Evolutionary conservation across 2,329 filamentous ascomycete species (phyloP), one percentile per base, ranked within the genome.

Genomic region (Cercospora brassicicola): DNA sequence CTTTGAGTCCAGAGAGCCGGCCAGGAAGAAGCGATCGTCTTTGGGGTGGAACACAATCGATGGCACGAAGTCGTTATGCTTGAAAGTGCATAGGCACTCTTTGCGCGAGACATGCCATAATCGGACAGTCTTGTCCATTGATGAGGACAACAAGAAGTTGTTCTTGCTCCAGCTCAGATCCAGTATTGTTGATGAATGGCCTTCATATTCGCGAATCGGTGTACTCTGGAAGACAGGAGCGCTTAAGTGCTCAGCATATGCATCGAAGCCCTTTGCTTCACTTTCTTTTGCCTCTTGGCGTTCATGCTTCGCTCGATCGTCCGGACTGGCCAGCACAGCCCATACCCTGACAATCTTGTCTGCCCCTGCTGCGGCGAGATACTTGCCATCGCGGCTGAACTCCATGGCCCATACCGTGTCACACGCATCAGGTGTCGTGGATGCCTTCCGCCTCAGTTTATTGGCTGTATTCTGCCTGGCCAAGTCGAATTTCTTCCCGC

Each of bases 141-240:
- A 97, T 0, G 94, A 96, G 3, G 94, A 97, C 15, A 99, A 84
- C 30, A 99, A 81, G 74, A 99, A 99, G 78, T 96, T 97, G 80
- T 99, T 99, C 84, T 98, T 99, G 82, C 94, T 98, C 95, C 95
- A 99, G 78, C 92, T 96, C 68, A 99, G 79, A 77, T 97, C 94
- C 71, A 99, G 82, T 5, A 99, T 89, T 73, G 96, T 94, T 15
- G 91, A 90, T 0, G 88, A 90, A 77, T 99, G 95, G 4, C 93
- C 94, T 64, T 86, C 82, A 72, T 95, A 97, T 76, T 97, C 91
- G 65, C 90, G 87, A 9, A 92, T 79, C 0, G 94, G 92, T 75
- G 91, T 91, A 60, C 88, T 87, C 71, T 89, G 88, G 77, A 99
- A 98, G 0, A 99, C 94, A 2, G 94, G 94, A 1, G 95, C 94